Evolutionary conservation across 208 protist genomes (phyloP).

Genomic region (Herpetomonas tarakana): DNA sequence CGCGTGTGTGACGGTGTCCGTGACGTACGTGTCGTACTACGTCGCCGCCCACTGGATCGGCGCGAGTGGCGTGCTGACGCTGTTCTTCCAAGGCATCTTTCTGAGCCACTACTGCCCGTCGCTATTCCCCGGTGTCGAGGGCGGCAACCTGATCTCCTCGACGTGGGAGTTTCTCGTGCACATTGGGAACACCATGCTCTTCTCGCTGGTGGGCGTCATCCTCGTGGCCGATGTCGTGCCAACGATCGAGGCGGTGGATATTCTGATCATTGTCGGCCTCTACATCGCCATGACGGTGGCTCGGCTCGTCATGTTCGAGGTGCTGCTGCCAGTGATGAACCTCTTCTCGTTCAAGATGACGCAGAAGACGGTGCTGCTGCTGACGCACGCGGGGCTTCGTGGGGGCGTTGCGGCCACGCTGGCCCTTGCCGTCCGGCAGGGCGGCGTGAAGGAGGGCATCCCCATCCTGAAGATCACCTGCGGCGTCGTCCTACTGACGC

Average conservation of each 20-base stretch:
- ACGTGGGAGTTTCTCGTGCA: slow-evolving; percentile 89
- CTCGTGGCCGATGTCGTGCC: slow-evolving; percentile 67
- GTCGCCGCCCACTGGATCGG: slow-evolving; percentile 58
- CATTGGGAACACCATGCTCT: slow-evolving; percentile 83
- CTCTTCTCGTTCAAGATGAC: slow-evolving; percentile 51
- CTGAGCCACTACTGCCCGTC: slow-evolving; percentile 79
- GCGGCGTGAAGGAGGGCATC: slow-evolving; percentile 46
- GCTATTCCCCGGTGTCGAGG: slow-evolving; percentile 69
- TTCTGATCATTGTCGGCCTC: slow-evolving; percentile 50
- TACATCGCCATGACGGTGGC: slow-evolving; percentile 67
- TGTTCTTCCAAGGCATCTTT: slow-evolving; percentile 80
- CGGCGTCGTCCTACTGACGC: slow-evolving; percentile 71
- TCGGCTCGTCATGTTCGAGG: slow-evolving; percentile 61
- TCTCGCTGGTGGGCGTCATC: slow-evolving; percentile 85
- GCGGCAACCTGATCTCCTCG: slow-evolving; percentile 62
- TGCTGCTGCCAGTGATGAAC: slow-evolving; percentile 71
- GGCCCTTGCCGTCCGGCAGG: slow-evolving; percentile 61
- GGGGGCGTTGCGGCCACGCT: slow-evolving; percentile 79
- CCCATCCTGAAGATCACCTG: slow-evolving; percentile 65
- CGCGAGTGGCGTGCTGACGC: slow-evolving; percentile 78
- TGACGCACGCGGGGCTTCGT: slow-evolving; percentile 73
- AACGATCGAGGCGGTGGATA: slow-evolving; percentile 42
- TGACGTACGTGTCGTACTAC: slow-evolving; percentile 87
- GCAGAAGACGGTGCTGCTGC: slow-evolving; percentile 44
- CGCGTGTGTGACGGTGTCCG: slow-evolving; percentile 79